These are phyloP conservation scores for Neophaeococcomyces mojaviensis DNA, from an alignment of 2,329 filamentous ascomycete genomes.

Conservation along the genomic window DNA sequence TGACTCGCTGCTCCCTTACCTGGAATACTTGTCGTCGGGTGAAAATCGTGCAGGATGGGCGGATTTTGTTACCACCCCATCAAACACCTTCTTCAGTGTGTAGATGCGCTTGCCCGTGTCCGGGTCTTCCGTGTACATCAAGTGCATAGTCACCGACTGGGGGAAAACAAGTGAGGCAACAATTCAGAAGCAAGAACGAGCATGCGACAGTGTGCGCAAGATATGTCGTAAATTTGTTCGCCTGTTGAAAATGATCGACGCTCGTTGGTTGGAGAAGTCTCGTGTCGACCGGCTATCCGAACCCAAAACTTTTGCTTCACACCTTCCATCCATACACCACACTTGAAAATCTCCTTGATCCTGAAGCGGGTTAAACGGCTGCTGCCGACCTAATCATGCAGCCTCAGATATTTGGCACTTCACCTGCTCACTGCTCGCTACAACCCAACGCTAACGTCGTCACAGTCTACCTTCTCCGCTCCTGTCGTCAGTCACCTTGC, in stretches of 20 bases:
- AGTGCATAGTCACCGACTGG: constrained; percentile 49
- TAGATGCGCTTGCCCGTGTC: constrained; percentile 78
- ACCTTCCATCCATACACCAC: not conserved
- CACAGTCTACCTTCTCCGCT: not conserved
- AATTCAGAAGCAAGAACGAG: not conserved
- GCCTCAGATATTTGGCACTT: not conserved
- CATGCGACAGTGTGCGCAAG: not conserved
- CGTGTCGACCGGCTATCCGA: not conserved
- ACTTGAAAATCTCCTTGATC: constrained; percentile 1
- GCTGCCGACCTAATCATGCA: constrained; percentile 4
- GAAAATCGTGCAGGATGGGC: constrained; percentile 95
- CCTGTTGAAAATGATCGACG: not conserved
- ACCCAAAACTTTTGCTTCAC: not conserved
- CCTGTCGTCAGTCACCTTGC: no score
- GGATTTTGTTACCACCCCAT: constrained; percentile 84
- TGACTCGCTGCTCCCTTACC: constrained; percentile 35
- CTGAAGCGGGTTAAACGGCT: not conserved
- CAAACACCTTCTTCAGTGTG: constrained; percentile 64
- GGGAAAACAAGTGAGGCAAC: constrained; percentile 1
- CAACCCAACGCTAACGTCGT: constrained; percentile 7
- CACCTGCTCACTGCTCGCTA: not conserved
- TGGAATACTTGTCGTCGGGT: constrained; percentile 96
- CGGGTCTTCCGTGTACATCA: constrained; percentile 75
- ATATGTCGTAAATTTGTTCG: constrained; percentile 3
- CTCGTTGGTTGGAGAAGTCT: constrained; percentile 1